Evolutionary conservation across 202 grass and related monocot genomes (phyloP).

Genomic region (Schoenoplectus tabernaemontani): DNA sequence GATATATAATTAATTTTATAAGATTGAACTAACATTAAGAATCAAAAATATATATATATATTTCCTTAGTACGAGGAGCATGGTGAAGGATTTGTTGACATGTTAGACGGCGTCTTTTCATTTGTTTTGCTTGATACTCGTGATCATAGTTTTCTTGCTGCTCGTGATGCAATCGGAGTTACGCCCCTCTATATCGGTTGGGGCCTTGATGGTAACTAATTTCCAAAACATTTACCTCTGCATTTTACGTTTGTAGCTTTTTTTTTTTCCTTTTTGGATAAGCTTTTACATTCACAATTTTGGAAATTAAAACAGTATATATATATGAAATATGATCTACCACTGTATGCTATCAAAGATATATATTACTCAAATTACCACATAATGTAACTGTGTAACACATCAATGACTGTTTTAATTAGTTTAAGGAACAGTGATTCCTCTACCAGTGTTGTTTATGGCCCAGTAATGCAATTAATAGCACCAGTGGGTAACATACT

Average conservation of each 20-base stretch:
- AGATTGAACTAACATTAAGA: neutral
- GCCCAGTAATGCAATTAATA: too few species aligned
- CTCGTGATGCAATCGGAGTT: slow-evolving; percentile 73
- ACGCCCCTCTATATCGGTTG: slow-evolving; percentile 84
- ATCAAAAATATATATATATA: neutral
- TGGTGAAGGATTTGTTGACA: slow-evolving; percentile 67
- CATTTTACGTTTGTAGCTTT: too few species aligned
- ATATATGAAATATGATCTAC: too few species aligned
- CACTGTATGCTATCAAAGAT: neutral
- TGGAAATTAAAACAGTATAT: neutral
- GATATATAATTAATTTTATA: neutral
- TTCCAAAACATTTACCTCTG: neutral
- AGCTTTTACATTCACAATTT: neutral
- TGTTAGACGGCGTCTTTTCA: slow-evolving; percentile 81
- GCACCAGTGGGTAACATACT: too few species aligned
- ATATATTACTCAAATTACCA: too few species aligned
- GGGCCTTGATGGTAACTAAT: slow-evolving; percentile 59
- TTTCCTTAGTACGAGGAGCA: slow-evolving; percentile 55
- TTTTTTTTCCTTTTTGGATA: neutral
- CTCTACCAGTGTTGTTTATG: too few species aligned
- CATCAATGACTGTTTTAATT: too few species aligned
- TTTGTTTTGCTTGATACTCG: slow-evolving; percentile 67
- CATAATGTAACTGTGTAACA: too few species aligned
- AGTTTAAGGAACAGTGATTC: too few species aligned
- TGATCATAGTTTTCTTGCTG: slow-evolving; percentile 44